Percentiles rank a stretch among this genome's conserved stretches.
Conservation (phyloP, 176 grass and related monocot species). For the Rhynchospora pubera region DNA sequence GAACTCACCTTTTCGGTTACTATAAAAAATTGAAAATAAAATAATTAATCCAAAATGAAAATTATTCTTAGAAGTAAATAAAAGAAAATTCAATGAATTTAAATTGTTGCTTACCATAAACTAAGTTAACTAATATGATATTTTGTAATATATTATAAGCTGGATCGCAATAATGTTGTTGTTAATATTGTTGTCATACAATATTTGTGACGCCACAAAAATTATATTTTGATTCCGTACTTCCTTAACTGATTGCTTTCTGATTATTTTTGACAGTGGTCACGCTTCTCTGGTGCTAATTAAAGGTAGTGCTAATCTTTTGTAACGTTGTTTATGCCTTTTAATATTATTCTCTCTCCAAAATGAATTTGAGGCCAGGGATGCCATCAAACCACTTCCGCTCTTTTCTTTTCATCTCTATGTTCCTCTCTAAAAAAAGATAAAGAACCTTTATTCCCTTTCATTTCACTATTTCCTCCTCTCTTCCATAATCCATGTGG, state of each 20-base stretch:
- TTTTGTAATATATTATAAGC: neutral
- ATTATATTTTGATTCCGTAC: neutral
- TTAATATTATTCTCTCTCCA: slow-evolving; percentile 9
- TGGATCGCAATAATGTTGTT: neutral
- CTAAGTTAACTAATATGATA: neutral
- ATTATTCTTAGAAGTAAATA: neutral
- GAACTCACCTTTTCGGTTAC: neutral
- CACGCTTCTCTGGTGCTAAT: neutral
- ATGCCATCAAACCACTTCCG: neutral
- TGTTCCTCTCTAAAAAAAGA: slow-evolving; percentile 6
- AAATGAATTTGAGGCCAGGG: slow-evolving; percentile 14
- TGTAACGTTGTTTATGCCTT: neutral
- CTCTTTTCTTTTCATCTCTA: neutral
- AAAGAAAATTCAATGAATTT: neutral
- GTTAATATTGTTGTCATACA: neutral
- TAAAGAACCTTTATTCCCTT: neutral
- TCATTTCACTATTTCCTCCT: neutral
- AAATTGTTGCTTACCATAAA: neutral
- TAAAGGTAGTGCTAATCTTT: neutral
- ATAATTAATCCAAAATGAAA: neutral
- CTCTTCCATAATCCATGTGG: neutral
- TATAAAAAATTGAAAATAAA: neutral
- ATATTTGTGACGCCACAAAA: neutral
- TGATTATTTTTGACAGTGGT: neutral
- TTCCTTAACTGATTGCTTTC: neutral